Base-by-base conservation (phyloP, 306 rosid species). In the Cucurbita maxima region DNA sequence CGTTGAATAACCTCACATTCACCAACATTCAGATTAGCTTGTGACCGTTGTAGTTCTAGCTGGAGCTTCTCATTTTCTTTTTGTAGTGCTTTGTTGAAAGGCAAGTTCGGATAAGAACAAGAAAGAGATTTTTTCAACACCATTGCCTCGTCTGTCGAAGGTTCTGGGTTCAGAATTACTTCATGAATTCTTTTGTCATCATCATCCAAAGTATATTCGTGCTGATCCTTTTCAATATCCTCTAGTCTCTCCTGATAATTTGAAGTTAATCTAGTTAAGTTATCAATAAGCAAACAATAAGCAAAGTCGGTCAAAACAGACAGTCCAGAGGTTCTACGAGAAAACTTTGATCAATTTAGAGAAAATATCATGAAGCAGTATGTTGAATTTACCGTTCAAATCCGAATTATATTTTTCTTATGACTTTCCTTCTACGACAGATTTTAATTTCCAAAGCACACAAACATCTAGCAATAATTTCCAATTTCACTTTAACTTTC, bases 1-100 rank as follows among this genome's bases (percentile, higher is more conserved):
- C 86, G 96, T 80, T 91, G 97, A 79, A 95, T 95, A 72, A 95
- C 92, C 84, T 95, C 88, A 80, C 99, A 95, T 81, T 95, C 92
- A 85, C 73, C 77, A 82, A 89, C 84, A 80, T 95, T 97, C 76
- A 82, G 74, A 84, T 80, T 80, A 75, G 89, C 92, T 82, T 91
- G 99, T 1, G 99, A 95, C 22, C 96, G 84, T 57, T 85, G 96
- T 45, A 95, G 89, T 87, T 95, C 99, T 56, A 89, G 80, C 63
- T 88, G 89, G 79, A 95, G 99, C 81, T 91, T 95, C 84, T 95
- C 96, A 72, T 84, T 95, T 86, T 95, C 99, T 75, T 88, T 91
- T 76, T 78, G 81, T 58, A 95, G 88, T 3, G 97, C 99, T 80
- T 86, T 82, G 67, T 82, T 81, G 75, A 95, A 91, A 74, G 92